Percentiles rank a stretch among this genome's conserved stretches.
These are phyloP conservation scores for Malus hybrid DNA, from an alignment of 331 rosid genomes.

Conservation along the genomic window DNA sequence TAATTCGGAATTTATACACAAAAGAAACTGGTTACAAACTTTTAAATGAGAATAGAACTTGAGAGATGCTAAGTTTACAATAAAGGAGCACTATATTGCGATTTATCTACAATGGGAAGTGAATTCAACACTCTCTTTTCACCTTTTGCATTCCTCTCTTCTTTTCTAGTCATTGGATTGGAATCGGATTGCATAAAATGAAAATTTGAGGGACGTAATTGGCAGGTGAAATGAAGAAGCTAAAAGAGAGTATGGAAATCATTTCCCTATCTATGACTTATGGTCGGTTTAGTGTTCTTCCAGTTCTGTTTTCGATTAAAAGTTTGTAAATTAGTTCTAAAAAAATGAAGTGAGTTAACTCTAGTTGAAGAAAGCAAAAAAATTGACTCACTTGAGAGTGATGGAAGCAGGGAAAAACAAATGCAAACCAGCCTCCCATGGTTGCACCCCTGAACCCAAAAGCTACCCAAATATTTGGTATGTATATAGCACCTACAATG, in stretches of 20 bases:
- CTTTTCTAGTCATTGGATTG: no score
- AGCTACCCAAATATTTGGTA: constrained; percentile 25
- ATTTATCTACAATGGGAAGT: neutral
- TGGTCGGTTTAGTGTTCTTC: neutral
- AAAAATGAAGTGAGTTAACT: neutral
- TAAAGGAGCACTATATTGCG: neutral
- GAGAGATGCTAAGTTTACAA: neutral
- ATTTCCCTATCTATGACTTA: no score
- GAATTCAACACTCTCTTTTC: neutral
- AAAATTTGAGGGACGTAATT: neutral
- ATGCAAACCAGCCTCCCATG: constrained; percentile 15
- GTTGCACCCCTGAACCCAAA: constrained; percentile 20
- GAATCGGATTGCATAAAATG: neutral
- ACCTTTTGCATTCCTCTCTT: neutral
- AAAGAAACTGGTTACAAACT: no score
- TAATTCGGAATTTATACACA: no score
- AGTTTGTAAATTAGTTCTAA: neutral
- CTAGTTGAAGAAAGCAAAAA: neutral
- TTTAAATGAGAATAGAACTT: neutral
- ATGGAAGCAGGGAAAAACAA: constrained; percentile 22
- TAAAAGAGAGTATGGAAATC: neutral
- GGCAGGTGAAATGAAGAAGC: neutral
- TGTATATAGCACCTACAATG: constrained; percentile 16
- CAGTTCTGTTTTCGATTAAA: neutral
- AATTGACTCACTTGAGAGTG: constrained; percentile 13